Percentiles rank a stretch among this genome's conserved stretches.
These are phyloP conservation scores for Salicornia ramosissima DNA, from an alignment of 148 eudicot genomes.

Conservation along the genomic window DNA sequence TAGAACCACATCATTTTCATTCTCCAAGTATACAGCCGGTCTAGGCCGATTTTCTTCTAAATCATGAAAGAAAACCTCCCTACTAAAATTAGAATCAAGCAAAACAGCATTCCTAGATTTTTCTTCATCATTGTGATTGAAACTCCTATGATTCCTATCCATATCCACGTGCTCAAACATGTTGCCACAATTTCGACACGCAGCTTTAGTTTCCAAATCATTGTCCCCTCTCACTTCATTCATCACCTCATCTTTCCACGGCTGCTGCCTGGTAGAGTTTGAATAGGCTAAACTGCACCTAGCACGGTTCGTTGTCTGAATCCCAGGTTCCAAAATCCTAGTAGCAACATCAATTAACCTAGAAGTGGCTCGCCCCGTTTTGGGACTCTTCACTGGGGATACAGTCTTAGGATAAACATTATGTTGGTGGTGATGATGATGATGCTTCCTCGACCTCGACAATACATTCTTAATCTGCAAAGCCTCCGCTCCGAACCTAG, in stretches of 20 bases:
- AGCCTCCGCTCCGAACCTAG: slow-evolving; percentile 69
- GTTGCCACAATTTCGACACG: slow-evolving; percentile 69
- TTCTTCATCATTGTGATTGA: slow-evolving; percentile 24
- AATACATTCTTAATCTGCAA: slow-evolving; percentile 64
- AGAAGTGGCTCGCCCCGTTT: slow-evolving; percentile 36
- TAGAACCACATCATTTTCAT: slow-evolving; percentile 45
- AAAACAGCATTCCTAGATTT: slow-evolving; percentile 22
- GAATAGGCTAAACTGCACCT: slow-evolving; percentile 66
- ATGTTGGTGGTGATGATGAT: slow-evolving; percentile 7
- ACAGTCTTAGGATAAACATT: slow-evolving; percentile 41
- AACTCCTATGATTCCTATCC: no score
- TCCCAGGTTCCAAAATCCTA: slow-evolving; percentile 85
- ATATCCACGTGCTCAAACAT: slow-evolving; percentile 32
- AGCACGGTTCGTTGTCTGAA: slow-evolving; percentile 52
- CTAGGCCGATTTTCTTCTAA: slow-evolving; percentile 30
- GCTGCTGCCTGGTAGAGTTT: slow-evolving; percentile 15
- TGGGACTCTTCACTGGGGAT: slow-evolving; percentile 77
- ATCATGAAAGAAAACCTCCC: slow-evolving; percentile 28
- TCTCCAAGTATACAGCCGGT: slow-evolving; percentile 31
- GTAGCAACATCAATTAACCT: slow-evolving; percentile 83
- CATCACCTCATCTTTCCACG: slow-evolving; percentile 20
- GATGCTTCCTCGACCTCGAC: slow-evolving; percentile 68
- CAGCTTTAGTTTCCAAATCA: slow-evolving; percentile 20
- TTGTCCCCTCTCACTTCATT: slow-evolving; percentile 30
- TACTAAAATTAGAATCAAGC: slow-evolving; percentile 26